Conservation (phyloP, 495 filamentous ascomycete genomes). For the Aspergillus mulundensis region DNA sequence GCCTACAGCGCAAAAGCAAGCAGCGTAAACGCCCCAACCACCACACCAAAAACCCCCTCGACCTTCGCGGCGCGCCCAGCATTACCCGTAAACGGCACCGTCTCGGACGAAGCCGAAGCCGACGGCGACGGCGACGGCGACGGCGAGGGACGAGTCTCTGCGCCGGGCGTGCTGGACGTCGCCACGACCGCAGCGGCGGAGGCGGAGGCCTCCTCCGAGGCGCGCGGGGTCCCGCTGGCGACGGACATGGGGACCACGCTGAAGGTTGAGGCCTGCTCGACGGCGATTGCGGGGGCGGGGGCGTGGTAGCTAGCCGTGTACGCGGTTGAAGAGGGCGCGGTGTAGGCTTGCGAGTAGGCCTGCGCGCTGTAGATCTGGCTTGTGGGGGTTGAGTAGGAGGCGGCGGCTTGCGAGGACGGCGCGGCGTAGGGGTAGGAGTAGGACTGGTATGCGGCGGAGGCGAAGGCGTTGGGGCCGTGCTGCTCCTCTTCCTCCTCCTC, state of each 20-base stretch:
- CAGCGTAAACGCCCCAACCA: not conserved
- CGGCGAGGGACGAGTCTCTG: not conserved
- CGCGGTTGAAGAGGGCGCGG: not conserved
- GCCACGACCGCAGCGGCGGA: not conserved
- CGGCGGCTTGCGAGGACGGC: not conserved
- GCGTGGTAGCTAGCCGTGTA: slow-evolving; percentile 3
- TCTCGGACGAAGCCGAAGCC: not conserved
- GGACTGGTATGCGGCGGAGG: too few relatives aligned
- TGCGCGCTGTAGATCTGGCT: not conserved
- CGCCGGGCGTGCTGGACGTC: slow-evolving; percentile 1
- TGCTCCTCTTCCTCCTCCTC: too few relatives aligned
- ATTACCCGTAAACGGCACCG: not conserved
- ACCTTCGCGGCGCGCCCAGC: not conserved
- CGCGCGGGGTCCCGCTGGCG: slow-evolving; percentile 17
- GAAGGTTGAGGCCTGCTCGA: slow-evolving; percentile 14
- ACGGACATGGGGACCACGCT: slow-evolving; percentile 34
- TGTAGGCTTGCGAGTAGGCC: not conserved
- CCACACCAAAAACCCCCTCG: not conserved
- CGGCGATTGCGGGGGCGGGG: slow-evolving; percentile 3
- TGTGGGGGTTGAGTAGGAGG: not conserved
- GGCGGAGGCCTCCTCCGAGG: slow-evolving; percentile 14
- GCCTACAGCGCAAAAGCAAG: not conserved
- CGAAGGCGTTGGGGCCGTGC: too few relatives aligned
- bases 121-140: not conserved
- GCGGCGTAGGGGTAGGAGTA: too few relatives aligned